phyloP scores from a whole-genome alignment of 352 stramenopile species.

The Thalassiosira livingstoniorum region DNA sequence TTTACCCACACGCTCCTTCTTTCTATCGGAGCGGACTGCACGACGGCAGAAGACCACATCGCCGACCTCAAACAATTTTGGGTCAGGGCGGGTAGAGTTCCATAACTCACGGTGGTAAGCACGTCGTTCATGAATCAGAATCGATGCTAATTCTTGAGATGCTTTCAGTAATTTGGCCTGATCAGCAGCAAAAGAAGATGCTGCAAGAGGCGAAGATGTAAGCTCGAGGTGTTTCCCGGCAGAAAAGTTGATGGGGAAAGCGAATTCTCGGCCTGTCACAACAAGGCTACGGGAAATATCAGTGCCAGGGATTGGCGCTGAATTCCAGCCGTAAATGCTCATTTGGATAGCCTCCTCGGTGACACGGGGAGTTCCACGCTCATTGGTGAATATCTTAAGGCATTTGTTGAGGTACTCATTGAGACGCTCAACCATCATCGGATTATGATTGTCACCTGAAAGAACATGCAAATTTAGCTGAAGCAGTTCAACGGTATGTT shows the following conservation, averaged over 20 bases:
- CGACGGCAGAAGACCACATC: constrained; percentile 19
- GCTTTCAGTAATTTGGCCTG: neutral
- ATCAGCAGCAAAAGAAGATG: constrained; percentile 11
- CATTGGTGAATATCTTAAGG: constrained; percentile 24
- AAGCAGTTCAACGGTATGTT: constrained; percentile 2
- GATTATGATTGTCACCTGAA: constrained; percentile 21
- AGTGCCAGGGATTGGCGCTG: constrained; percentile 18
- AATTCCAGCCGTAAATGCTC: constrained; percentile 45
- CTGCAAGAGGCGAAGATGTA: neutral
- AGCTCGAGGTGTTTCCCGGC: constrained; percentile 1
- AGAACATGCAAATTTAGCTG: constrained; percentile 20
- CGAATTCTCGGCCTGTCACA: constrained; percentile 18
- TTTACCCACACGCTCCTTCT: constrained; percentile 12
- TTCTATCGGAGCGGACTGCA: constrained; percentile 7
- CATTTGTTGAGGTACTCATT: constrained; percentile 27
- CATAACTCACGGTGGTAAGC: constrained; percentile 12
- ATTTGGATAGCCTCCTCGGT: constrained; percentile 7
- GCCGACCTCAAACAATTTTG: neutral
- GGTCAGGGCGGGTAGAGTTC: constrained; percentile 14
- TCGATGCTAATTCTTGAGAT: neutral
- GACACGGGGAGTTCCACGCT: constrained; percentile 10
- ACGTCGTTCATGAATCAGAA: constrained; percentile 22
- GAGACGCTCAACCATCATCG: constrained; percentile 32
- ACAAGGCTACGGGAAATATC: constrained; percentile 29
- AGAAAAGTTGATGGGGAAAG: constrained; percentile 26